Conservation (phyloP, 2,329 filamentous ascomycete species). For the Pezicula radicicola region DNA sequence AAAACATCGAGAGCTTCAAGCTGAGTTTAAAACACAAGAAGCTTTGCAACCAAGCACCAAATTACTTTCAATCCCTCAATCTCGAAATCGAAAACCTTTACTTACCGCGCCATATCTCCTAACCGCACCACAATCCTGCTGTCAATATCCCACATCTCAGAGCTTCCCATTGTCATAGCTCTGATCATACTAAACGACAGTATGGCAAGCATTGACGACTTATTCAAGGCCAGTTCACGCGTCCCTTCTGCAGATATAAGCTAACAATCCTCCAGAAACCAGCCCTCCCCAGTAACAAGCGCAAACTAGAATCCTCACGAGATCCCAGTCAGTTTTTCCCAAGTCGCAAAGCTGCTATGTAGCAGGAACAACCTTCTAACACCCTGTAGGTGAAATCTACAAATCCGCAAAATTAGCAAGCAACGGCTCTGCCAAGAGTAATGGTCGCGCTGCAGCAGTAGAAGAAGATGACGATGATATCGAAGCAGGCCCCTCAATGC, state of each 20-base stretch:
- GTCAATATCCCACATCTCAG: no score
- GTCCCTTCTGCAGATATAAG: background rate
- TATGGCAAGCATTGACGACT: conserved; percentile 26
- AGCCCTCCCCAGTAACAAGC: conserved; percentile 46
- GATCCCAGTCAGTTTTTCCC: conserved; percentile 54
- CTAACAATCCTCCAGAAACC: conserved; percentile 23
- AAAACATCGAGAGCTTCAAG: no score
- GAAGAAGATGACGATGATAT: conserved; percentile 38
- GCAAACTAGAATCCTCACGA: conserved; percentile 58
- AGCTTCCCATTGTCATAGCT: no score
- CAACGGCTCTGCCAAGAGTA: conserved; percentile 37
- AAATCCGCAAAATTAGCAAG: conserved; percentile 55
- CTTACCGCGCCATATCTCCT: no score
- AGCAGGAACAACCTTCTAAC: conserved; percentile 6
- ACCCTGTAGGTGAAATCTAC: conserved; percentile 53
- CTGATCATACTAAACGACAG: no score
- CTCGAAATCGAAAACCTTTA: no score
- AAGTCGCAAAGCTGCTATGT: background rate
- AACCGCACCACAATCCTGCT: no score
- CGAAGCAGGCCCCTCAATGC: conserved; percentile 45
- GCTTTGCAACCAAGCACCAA: no score
- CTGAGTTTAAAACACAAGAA: no score
- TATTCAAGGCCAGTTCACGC: conserved; percentile 21
- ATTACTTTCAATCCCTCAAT: no score
- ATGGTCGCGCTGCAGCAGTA: conserved; percentile 23